Percentiles rank a stretch among this genome's conserved stretches.
Conservation (phyloP, 1,284 basidiomycete species). For the Naganishia cerealis region DNA sequence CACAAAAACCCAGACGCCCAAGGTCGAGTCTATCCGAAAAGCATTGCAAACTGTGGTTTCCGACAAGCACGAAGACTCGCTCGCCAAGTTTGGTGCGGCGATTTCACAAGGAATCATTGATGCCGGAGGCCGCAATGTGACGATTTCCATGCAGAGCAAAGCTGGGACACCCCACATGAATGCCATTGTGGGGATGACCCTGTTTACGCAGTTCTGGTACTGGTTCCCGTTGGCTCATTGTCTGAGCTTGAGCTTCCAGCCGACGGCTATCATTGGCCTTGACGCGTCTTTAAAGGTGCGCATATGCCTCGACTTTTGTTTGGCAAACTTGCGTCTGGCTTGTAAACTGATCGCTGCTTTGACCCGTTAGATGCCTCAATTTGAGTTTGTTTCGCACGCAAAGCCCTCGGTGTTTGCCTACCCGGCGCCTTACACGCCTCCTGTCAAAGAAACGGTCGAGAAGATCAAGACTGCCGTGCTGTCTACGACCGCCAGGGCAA, state of each 20-base stretch:
- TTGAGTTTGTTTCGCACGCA: constrained; percentile 84
- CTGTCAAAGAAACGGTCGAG: constrained; percentile 82
- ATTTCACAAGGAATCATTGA: constrained; percentile 93
- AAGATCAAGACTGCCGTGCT: constrained; percentile 90
- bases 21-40: constrained; percentile 72
- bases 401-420: constrained; percentile 87
- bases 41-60: constrained; percentile 82
- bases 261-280: constrained; percentile 87
- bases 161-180: constrained; percentile 84
- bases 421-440: constrained; percentile 75
- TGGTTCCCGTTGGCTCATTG: constrained; percentile 98
- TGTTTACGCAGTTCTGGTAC: constrained; percentile 99
- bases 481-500: constrained; percentile 90
- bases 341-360: constrained; percentile 15
- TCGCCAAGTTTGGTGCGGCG: constrained; percentile 93
- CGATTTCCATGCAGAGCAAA: constrained; percentile 84
- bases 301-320: constrained; percentile 7
- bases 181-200: constrained; percentile 89
- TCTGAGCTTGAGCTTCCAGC: constrained; percentile 84
- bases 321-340: background rate
- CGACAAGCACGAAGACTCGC: constrained; percentile 95
- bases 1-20: constrained; percentile 81
- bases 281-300: constrained; percentile 76
- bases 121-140: constrained; percentile 91
- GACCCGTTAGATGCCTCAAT: constrained; percentile 70